Evolutionary conservation across 2,329 filamentous ascomycete species (phyloP), one percentile per base, ranked within the genome.

Genomic region (Fusarium albosuccineum): DNA sequence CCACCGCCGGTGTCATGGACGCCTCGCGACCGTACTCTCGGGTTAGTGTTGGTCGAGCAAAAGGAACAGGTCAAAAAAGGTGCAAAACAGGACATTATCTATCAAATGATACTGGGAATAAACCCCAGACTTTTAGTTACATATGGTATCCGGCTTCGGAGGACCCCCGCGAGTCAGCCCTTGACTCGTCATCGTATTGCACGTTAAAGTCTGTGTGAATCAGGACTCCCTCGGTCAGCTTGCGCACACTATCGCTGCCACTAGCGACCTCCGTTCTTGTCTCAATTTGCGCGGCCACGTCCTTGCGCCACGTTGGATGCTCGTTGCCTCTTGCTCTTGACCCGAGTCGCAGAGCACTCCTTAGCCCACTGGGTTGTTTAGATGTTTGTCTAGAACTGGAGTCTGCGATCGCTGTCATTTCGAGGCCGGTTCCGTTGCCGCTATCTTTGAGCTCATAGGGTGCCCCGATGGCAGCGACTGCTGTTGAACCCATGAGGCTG

Each of bases 171-270:
- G 70, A 72, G 10, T 69, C 68, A 2, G 64, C 58, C 0, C 64
- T 14, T 1, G 69, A 66, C 36, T 40, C 6, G 0, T 70, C 70
- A 9, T 72, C 68, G 42, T 72, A 72, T 36, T 64, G 67, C 41
- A 70, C 51, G n/a, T 72, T 70, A 13, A 72, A 72, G 16, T 72
- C 70, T 1, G 62, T 62, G 10, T 63, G 66, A 1, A 72, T 70
- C 44, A 72, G 50, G 0, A 72, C 70, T 0, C 70, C 70, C 14
- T 72, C 70, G 0, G 70, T 72, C 41, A 72, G 30, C 39, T 72
- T 72, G 9, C 60, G 51, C 13, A 72, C 68, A 11, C 70, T 72
- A 5, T 72, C 70, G 3, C 70, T 72, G 1, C 70, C 68, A 1
- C 64, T 65, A 0, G 53, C 46, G 13, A 66, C 64, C 9, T 60